Evolutionary conservation across 2,329 filamentous ascomycete genomes (phyloP).

Genomic region (Curvularia verruculosa): DNA sequence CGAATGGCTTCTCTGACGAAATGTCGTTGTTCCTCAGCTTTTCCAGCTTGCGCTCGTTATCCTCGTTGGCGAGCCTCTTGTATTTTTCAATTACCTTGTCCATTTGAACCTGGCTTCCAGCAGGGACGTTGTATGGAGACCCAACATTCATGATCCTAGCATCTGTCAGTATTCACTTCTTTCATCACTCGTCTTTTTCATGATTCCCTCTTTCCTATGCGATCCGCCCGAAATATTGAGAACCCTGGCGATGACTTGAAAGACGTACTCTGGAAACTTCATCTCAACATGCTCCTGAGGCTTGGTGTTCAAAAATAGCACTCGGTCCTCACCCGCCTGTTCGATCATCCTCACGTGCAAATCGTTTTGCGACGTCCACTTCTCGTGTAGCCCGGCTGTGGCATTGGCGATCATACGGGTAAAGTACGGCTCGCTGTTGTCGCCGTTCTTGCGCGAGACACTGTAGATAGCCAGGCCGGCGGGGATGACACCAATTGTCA

Average conservation of each 20-base stretch:
- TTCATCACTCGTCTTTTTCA: too few relatives aligned
- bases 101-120: slow-evolving; percentile 65
- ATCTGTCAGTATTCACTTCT: slow-evolving; percentile 20
- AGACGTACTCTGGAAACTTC: slow-evolving; percentile 68
- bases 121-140: slow-evolving; percentile 68
- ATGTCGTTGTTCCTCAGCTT: slow-evolving; percentile 42
- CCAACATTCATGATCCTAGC: slow-evolving; percentile 66
- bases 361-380: slow-evolving; percentile 63
- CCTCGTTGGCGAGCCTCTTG: slow-evolving; percentile 61
- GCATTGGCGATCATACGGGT: slow-evolving; percentile 63
- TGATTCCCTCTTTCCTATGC: not conserved
- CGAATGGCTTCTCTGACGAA: slow-evolving; percentile 43
- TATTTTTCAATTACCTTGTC: slow-evolving; percentile 67
- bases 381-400: slow-evolving; percentile 58
- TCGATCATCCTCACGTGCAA: slow-evolving; percentile 66
- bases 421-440: slow-evolving; percentile 51
- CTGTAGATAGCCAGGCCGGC: slow-evolving; percentile 54
- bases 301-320: slow-evolving; percentile 61
- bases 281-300: slow-evolving; percentile 60
- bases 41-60: slow-evolving; percentile 62
- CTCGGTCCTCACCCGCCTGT: slow-evolving; percentile 66
- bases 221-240: not conserved
- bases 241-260: not conserved
- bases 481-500: slow-evolving; percentile 55
- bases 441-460: slow-evolving; percentile 49